phyloP scores from a whole-genome alignment of 371 early-diverging fungal species.

The Mortierella sp. region DNA sequence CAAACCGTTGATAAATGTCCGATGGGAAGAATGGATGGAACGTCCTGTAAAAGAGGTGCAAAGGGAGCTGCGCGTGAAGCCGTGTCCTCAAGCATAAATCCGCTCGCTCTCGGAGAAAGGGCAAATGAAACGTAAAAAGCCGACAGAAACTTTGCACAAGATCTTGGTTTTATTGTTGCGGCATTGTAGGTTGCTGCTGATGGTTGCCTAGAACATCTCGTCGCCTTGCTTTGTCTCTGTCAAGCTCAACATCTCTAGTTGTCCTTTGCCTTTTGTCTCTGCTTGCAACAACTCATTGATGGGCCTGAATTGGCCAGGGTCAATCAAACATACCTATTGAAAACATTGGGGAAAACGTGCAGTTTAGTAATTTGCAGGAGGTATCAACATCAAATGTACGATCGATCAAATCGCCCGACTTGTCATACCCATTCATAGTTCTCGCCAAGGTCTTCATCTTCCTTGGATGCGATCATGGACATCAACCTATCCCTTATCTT shows the following conservation, averaged over 20 bases:
- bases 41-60: slow-evolving; percentile 76
- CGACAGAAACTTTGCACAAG: no score
- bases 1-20: slow-evolving; percentile 84
- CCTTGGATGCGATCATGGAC: slow-evolving; percentile 75
- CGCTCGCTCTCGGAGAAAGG: no score
- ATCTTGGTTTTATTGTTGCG: no score
- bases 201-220: slow-evolving; percentile 64
- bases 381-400: no score
- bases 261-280: slow-evolving; percentile 89
- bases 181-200: no score
- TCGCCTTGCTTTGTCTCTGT: slow-evolving; percentile 87
- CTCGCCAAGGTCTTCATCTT: slow-evolving; percentile 89
- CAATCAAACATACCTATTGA: slow-evolving; percentile 82
- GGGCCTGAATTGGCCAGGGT: slow-evolving; percentile 92
- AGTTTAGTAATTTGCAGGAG: no score
- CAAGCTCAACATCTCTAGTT: slow-evolving; percentile 86
- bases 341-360: slow-evolving; percentile 2
- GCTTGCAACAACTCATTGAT: slow-evolving; percentile 82
- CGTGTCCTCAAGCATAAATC: slow-evolving; percentile 52
- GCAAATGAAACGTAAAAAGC: not conserved
- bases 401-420: no score
- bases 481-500: slow-evolving; percentile 82
- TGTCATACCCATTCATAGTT: slow-evolving; percentile 84
- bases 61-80: slow-evolving; percentile 68
- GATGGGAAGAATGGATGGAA: slow-evolving; percentile 87